Base-by-base conservation (phyloP, 371 early-diverging fungal genomes). In the Modicella reniformis region DNA sequence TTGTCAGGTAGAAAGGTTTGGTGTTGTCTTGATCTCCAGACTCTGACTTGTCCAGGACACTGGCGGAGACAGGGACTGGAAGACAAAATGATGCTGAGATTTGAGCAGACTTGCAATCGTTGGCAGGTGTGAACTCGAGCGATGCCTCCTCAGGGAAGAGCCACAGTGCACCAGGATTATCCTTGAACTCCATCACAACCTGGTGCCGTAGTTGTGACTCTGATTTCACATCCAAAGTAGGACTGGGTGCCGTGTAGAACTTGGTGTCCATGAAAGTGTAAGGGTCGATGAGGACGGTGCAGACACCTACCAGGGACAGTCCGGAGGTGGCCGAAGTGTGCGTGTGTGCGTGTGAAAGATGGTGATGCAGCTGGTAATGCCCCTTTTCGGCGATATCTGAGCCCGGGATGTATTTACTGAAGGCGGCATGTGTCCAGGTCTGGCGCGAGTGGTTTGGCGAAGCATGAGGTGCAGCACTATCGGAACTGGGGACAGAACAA, bases 121-220 rank as follows among this genome's bases (percentile, higher is more conserved):
- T 59, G 12, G 66, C 70, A n/a, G 75, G 70, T 2, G 59, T 57
- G 29, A 62, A 69, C 28, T 69, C 66, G 10, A 75, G 61, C 13
- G 75, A 75, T 8, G 66, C 70, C 10, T 65, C 66, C 12, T 66
- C 58, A 15, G 75, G 75, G 55, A 75, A 70, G 25, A 70, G 62
- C 75, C 75, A 75, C n/a, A 41, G 29, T 19, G 28, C 40, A 10
- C 67, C 66, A n/a, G 62, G 59, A 67, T 75, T 75, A 49, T 75
- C 75, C 28, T 75, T 75, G 50, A 75, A 75, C 57, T 75, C 75
- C 57, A 75, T 55, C n/a, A 33, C 75, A 23, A 70, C 70, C 25
- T 59, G 66, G 51, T 66, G 67, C 32, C 37, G 60, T 15, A 40
- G 55, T 26, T 6, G 6, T 5, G 49, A 23, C 19, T 49, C 49